Evolutionary conservation across 192 early-diverging fungal species (phyloP), one percentile per base, ranked within the genome.

Genomic region (Radiomyces spectabilis): DNA sequence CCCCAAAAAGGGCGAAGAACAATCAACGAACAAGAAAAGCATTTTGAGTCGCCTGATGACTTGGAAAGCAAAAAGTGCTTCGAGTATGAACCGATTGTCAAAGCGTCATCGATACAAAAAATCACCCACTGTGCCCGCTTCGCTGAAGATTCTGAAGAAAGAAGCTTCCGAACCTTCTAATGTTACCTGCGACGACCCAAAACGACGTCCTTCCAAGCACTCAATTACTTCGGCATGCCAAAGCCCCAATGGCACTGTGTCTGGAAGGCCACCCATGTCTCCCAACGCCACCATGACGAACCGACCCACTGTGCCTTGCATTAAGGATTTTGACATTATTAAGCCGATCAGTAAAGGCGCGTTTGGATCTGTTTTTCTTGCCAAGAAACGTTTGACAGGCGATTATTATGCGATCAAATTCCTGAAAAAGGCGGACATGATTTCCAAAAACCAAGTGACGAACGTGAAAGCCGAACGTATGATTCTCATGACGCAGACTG

Each of bases 311-410:
- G 61, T 77, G 13, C 86, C 88, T 0, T 84, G 78, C 35, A 92
- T 92, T 61, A 91, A 92, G 60, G 91, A 93, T 64, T 93, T 82
- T 65, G 87, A 92, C 42, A 86, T 93, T 44, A 86, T 93, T 61
- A 93, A 93, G 63, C 87, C 91, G 1, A 93, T 93, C 35, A 87
- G 85, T 42, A 92, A 92, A 71, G 91, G 91, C 8, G 91, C 91
- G 0, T 93, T 89, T 76, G 91, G 91, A 19, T 85, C 86, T 0
- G 91, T 93, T 0, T 93, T 83, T 48, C 66, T 93, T 15, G 87
- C 91, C 1, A 92, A 92, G 57, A 92, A 92, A 57, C 73, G 83
- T 18, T 65, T 83, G 1, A 93, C 91, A 3, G 91, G 91, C 7
- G 86, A 91, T 54, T 92, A 91, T 46, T 91, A 72, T 70, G 91